phyloP scores from a whole-genome alignment of 495 filamentous ascomycete genomes.

The Aspergillus egyptiacus region DNA sequence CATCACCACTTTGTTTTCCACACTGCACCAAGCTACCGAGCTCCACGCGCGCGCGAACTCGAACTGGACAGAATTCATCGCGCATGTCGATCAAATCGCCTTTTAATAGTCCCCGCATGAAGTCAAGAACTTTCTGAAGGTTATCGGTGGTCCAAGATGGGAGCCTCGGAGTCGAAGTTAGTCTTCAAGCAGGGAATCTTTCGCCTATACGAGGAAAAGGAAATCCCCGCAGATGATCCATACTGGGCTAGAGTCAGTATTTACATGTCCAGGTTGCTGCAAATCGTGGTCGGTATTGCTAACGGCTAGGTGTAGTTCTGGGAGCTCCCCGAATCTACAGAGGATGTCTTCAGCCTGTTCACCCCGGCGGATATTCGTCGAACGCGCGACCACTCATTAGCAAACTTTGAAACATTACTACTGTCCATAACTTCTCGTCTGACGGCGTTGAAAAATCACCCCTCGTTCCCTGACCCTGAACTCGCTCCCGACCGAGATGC shows the following conservation, averaged over 20 bases:
- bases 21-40: slow-evolving; percentile 8
- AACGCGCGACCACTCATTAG: slow-evolving; percentile 75
- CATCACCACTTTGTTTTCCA: slow-evolving; percentile 15
- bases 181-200: slow-evolving; percentile 99
- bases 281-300: slow-evolving; percentile 10
- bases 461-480: slow-evolving; percentile 84
- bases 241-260: slow-evolving; percentile 81
- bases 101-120: slow-evolving; percentile 24
- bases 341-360: slow-evolving; percentile 97
- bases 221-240: slow-evolving; percentile 80
- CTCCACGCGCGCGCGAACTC: background rate
- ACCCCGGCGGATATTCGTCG: slow-evolving; percentile 88
- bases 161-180: slow-evolving; percentile 98
- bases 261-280: background rate
- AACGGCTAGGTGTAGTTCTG: slow-evolving; percentile 64
- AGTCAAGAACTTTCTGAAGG: slow-evolving; percentile 18
- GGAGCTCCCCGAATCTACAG: slow-evolving; percentile 92
- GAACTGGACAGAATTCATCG: background rate
- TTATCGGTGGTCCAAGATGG: slow-evolving; percentile 54
- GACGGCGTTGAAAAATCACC: slow-evolving; percentile 74
- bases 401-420: slow-evolving; percentile 89
- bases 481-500: slow-evolving; percentile 84
- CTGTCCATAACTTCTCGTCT: slow-evolving; percentile 75
- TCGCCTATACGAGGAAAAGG: slow-evolving; percentile 81
- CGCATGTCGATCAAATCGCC: background rate